Base-by-base conservation (phyloP, 345 rosid species). In the Turritis glabra region DNA sequence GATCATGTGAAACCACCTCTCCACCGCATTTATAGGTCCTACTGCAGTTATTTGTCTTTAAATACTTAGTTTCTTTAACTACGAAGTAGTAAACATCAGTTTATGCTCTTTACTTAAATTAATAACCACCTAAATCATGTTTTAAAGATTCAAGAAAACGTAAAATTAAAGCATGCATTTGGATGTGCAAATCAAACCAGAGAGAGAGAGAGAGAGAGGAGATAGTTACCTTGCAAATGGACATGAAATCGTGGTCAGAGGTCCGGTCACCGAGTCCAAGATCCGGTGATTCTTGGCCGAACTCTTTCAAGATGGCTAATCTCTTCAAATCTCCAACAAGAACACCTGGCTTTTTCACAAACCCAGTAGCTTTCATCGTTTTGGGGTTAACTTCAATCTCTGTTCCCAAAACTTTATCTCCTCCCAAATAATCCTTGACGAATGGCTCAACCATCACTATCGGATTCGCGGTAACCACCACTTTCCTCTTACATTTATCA, bases 381-480 rank as follows among this genome's bases (percentile, higher is more conserved):
- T 80, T 90, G 0, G 94, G 97, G 64, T 90, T 90, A 51, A 95
- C 99, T 77, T 92, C 92, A 37, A 95, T 89, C 81, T 95, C 99
- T 6, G 98, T 95, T 15, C 99, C 99, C 7, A 95, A 54, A 14
- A 95, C 98, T 81, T 85, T 89, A 5, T 90, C 96, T 2, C 87
- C 99, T 6, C 98, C 98, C 2, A 95, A 86, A 72, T 85, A 95
- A 38, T 90, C 96, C 82, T 86, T 92, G 50, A 92, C 89, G 64
- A 95, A 95, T 6, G 98, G 86, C 82, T 95, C 99, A 26, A 95
- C 99, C 99, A 95, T 92, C 32, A 95, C 72, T 12, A 88, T 88
- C 52, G 98, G 98, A 76, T 92, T 95, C 33, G 97, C 98, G 61
- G 99, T 95, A 79, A 95, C 99, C 78, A 95, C 97, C 58, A 92